A percentile compares a stretch with the other conserved stretches of the same genome.
Conservation (phyloP, 805 yeast species). For the Wickerhamiella slavikovae region DNA sequence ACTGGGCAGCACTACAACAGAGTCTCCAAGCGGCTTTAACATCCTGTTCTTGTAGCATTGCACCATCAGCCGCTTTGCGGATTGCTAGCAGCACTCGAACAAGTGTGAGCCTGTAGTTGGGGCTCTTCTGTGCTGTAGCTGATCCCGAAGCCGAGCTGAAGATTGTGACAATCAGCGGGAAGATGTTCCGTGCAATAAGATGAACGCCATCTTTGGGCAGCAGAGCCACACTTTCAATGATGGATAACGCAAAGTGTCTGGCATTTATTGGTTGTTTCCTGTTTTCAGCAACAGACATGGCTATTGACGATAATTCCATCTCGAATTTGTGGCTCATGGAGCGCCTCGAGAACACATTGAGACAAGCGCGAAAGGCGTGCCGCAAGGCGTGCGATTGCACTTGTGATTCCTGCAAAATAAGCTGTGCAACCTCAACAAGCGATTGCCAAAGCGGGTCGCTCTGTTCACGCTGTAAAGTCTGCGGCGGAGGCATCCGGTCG, state of each 20-base stretch:
- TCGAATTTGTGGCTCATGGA: background rate
- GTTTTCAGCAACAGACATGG: background rate
- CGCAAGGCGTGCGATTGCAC: background rate
- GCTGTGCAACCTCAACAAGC: background rate
- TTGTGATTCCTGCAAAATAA: background rate
- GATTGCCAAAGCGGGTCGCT: background rate
- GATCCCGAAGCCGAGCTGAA: background rate
- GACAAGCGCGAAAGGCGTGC: background rate
- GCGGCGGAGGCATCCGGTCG: too few species aligned
- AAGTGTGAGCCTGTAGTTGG: slow-evolving; percentile 8
- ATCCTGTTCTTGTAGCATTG: slow-evolving; percentile 15
- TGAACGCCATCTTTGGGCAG: background rate
- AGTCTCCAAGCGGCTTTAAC: slow-evolving; percentile 17
- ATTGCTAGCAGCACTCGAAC: slow-evolving; percentile 8
- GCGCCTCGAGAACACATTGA: background rate
- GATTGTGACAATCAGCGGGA: background rate
- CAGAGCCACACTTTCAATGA: background rate
- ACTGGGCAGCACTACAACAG: too few species aligned
- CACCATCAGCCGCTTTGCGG: slow-evolving; percentile 1
- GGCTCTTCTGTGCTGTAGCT: background rate
- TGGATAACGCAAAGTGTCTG: background rate
- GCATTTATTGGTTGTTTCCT: background rate
- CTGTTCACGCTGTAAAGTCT: too few species aligned
- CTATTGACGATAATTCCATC: background rate
- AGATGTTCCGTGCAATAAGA: background rate